Evolutionary conservation across 139 green algal genomes (phyloP).

Genomic region (Chlamydomonas sp.): DNA sequence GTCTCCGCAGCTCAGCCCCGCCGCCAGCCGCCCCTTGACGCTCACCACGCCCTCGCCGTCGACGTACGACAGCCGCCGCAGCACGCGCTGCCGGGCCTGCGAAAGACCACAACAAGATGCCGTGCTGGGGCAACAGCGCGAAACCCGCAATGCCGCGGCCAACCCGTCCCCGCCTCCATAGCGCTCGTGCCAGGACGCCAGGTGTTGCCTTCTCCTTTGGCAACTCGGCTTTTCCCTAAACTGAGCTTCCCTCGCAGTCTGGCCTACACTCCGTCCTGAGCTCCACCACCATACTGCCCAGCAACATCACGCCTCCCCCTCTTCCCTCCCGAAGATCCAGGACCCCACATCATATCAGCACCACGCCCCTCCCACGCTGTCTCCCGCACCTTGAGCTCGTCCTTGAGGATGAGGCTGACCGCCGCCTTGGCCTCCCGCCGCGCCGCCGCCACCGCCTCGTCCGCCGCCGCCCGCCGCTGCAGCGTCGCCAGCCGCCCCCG

Average conservation of each 20-base stretch:
- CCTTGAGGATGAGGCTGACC: constrained; percentile 67
- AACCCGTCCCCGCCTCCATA: too few relatives aligned
- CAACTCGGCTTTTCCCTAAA: too few relatives aligned
- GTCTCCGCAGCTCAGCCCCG: constrained; percentile 61
- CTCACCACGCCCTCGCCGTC: constrained; percentile 69
- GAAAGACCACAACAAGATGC: neutral
- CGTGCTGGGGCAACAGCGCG: neutral
- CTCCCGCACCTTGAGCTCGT: constrained; percentile 66
- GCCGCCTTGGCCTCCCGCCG: constrained; percentile 65
- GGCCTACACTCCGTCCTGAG: too few relatives aligned
- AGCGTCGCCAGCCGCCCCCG: constrained; percentile 46
- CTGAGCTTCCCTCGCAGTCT: too few relatives aligned
- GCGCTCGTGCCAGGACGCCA: too few relatives aligned
- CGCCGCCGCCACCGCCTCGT: constrained; percentile 51
- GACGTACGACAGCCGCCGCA: constrained; percentile 71
- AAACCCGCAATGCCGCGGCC: too few relatives aligned
- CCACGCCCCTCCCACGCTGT: too few relatives aligned
- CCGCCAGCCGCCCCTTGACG: constrained; percentile 67
- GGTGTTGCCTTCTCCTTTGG: too few relatives aligned
- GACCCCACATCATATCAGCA: too few relatives aligned
- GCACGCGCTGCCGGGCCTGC: constrained; percentile 63
- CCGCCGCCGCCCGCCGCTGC: constrained; percentile 52
- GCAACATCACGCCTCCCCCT: too few relatives aligned
- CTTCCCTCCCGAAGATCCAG: too few relatives aligned
- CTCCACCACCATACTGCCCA: too few relatives aligned